These are phyloP conservation scores for Cladosporium oxysporum DNA, from an alignment of 2,329 filamentous ascomycete genomes.

Conservation along the genomic window DNA sequence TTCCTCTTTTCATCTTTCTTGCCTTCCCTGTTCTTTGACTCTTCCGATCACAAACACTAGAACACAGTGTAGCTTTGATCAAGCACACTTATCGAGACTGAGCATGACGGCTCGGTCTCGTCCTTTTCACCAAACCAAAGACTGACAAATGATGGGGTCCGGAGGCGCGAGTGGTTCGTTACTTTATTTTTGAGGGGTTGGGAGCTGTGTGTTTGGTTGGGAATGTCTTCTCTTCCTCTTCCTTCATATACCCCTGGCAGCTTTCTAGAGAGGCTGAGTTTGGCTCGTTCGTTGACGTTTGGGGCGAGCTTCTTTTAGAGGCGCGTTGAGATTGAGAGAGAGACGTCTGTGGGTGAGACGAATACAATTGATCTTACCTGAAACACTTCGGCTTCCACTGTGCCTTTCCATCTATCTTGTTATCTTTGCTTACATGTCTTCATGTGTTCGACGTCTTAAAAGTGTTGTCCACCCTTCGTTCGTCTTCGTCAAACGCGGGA, in stretches of 20 bases:
- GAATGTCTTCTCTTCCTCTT: slow-evolving; percentile 2
- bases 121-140: not conserved
- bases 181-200: not conserved
- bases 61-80: not conserved
- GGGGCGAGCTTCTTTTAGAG: not conserved
- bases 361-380: not conserved
- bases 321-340: not conserved
- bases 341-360: not conserved
- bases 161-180: not conserved
- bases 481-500: not conserved
- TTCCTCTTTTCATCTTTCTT: slow-evolving; percentile 13
- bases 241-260: slow-evolving; percentile 12
- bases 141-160: not conserved
- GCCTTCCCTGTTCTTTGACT: not conserved
- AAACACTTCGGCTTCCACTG: not conserved
- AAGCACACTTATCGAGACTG: not conserved
- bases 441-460: not conserved
- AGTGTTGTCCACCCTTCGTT: not conserved
- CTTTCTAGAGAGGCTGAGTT: not conserved
- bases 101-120: not conserved
- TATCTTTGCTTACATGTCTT: not conserved
- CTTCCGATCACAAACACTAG: not conserved
- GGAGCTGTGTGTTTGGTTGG: slow-evolving; percentile 1
- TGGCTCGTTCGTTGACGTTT: slow-evolving; percentile 5
- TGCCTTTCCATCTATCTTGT: not conserved